A percentile compares a stretch with the other conserved stretches of the same genome.
Evolutionary conservation across 2,329 filamentous ascomycete genomes (phyloP).

Genomic region (Colletotrichum tofieldiae): DNA sequence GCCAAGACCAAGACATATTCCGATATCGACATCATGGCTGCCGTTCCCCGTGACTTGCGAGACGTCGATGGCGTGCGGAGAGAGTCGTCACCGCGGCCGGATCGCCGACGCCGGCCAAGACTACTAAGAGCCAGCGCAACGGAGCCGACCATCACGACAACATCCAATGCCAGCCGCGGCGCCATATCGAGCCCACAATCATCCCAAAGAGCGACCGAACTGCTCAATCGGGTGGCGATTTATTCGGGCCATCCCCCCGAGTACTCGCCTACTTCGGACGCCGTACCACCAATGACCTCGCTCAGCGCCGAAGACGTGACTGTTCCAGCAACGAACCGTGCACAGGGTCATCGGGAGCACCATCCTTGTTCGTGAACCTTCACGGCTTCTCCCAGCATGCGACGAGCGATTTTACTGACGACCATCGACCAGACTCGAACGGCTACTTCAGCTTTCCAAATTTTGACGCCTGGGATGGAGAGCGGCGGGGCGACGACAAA

Average conservation of each 20-base stretch:
- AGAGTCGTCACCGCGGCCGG: conserved; percentile 59
- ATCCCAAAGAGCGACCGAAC: conserved; percentile 67
- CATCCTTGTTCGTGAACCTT: conserved; percentile 34
- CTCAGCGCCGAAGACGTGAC: conserved; percentile 56
- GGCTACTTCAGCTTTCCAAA: conserved; percentile 83
- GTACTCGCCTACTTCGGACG: conserved; percentile 46
- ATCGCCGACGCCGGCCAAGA: conserved; percentile 63
- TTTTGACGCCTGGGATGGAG: conserved; percentile 77
- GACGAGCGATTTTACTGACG: conserved; percentile 12
- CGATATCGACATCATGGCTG: conserved; percentile 25
- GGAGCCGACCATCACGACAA: conserved; percentile 69
- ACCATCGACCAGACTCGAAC: conserved; percentile 33
- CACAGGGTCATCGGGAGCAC: conserved; percentile 22
- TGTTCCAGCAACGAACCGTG: conserved; percentile 45
- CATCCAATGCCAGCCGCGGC: conserved; percentile 67
- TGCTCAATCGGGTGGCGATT: conserved; percentile 69
- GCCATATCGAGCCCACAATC: conserved; percentile 66
- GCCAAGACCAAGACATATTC: neutral
- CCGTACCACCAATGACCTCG: conserved; percentile 53
- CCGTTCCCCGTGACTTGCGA: conserved; percentile 34
- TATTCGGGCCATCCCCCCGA: conserved; percentile 53
- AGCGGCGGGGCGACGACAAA: conserved; percentile 59
- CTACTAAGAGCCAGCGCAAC: conserved; percentile 70
- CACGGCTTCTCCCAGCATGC: neutral
- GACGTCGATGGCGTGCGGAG: conserved; percentile 44